These are phyloP conservation scores for Saccharomycopsis hybrid DNA, from an alignment of 1,139 yeast species.

Conservation along the genomic window DNA sequence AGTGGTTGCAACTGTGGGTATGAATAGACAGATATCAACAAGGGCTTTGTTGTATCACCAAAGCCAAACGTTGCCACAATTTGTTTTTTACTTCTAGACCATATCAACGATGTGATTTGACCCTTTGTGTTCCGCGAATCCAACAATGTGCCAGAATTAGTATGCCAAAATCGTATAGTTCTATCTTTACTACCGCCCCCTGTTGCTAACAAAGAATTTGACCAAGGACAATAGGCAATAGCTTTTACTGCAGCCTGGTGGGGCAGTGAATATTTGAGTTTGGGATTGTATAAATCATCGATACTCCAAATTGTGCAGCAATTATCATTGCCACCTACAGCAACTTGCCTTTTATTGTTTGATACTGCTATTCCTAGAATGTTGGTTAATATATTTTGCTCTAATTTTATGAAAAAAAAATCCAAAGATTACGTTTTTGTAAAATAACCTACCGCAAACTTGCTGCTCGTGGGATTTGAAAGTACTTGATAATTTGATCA, in stretches of 20 bases:
- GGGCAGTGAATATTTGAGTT: constrained; percentile 39
- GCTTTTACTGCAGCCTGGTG: constrained; percentile 83
- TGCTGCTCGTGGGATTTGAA: constrained; percentile 57
- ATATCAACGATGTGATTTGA: constrained; percentile 71
- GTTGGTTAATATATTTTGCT: too few species aligned
- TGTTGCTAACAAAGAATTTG: constrained; percentile 63
- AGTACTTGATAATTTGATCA: constrained; percentile 25
- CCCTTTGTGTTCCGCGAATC: constrained; percentile 50
- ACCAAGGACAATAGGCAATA: constrained; percentile 75
- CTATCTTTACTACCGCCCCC: constrained; percentile 81
- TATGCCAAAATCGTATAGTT: constrained; percentile 71
- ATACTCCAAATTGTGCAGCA: constrained; percentile 65
- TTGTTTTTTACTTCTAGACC: constrained; percentile 64
- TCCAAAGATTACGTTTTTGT: too few species aligned
- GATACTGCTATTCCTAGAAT: constrained; percentile 54
- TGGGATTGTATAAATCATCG: constrained; percentile 35
- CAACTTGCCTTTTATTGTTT: constrained; percentile 41
- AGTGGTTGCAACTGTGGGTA: constrained; percentile 57
- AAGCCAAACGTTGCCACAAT: constrained; percentile 79
- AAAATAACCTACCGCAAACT: constrained; percentile 48
- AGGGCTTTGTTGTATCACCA: constrained; percentile 44
- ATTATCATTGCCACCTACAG: constrained; percentile 73
- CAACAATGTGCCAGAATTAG: constrained; percentile 64
- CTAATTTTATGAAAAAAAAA: too few species aligned
- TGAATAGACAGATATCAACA: constrained; percentile 48